Percentiles rank a stretch among this genome's conserved stretches.
Conservation (phyloP, 805 yeast species). For the Blastobotrys parvus region DNA sequence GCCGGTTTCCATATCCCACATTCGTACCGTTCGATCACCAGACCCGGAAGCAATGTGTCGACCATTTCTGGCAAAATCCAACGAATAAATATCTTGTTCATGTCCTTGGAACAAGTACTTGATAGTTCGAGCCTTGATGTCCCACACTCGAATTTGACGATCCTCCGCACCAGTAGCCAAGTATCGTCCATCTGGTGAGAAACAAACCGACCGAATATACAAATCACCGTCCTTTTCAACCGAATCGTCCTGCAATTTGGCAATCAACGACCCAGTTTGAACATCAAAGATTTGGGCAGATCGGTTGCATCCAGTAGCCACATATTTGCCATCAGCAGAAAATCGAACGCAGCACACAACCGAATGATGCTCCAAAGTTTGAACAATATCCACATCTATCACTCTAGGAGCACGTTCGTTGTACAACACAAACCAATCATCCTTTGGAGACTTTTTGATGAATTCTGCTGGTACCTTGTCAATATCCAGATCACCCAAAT, state of each 20-base stretch:
- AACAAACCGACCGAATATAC: slow-evolving; percentile 91
- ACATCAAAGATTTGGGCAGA: slow-evolving; percentile 92
- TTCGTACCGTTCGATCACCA: slow-evolving; percentile 92
- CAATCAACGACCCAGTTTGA: slow-evolving; percentile 81
- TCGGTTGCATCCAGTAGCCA: slow-evolving; percentile 96
- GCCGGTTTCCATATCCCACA: slow-evolving; percentile 90
- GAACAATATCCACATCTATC: slow-evolving; percentile 81
- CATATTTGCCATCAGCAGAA: slow-evolving; percentile 79
- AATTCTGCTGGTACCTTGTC: slow-evolving; percentile 63
- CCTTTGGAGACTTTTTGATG: slow-evolving; percentile 75
- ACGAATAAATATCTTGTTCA: slow-evolving; percentile 94
- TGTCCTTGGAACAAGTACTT: slow-evolving; percentile 80
- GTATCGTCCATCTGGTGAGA: slow-evolving; percentile 89
- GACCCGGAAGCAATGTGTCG: slow-evolving; percentile 88
- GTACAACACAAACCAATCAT: slow-evolving; percentile 80
- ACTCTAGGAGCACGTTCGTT: slow-evolving; percentile 75
- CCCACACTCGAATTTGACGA: slow-evolving; percentile 87
- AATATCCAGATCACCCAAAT: slow-evolving; percentile 60
- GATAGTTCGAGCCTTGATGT: slow-evolving; percentile 75
- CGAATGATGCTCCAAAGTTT: slow-evolving; percentile 83
- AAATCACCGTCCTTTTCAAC: slow-evolving; percentile 69
- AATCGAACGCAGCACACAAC: slow-evolving; percentile 97
- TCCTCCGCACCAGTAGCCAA: slow-evolving; percentile 87
- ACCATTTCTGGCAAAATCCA: slow-evolving; percentile 93
- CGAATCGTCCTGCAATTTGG: slow-evolving; percentile 76